A percentile compares a stretch with the other conserved stretches of the same genome.
phyloP scores from a whole-genome alignment of 352 stramenopile genomes.

The Blastocystis sp. region DNA sequence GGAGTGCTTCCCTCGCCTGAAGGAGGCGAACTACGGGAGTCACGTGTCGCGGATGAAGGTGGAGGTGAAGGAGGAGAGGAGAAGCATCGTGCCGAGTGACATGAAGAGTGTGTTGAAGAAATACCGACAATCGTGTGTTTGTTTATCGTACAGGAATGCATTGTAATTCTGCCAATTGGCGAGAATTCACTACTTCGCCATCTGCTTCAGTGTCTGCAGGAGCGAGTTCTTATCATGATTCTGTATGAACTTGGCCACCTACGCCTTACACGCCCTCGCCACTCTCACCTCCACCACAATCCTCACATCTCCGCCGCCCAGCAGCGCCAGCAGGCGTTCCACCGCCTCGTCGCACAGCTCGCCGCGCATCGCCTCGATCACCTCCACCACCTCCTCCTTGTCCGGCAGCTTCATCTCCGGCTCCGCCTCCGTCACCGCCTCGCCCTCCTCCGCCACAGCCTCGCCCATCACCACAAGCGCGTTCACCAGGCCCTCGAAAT shows the following conservation, averaged over 20 bases:
- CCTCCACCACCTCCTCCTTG: not conserved
- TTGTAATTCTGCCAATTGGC: no score
- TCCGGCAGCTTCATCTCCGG: not conserved
- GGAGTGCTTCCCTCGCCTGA: constrained; percentile 29
- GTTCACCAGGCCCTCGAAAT: constrained; percentile 57
- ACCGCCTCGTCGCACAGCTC: not conserved
- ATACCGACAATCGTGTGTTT: not conserved
- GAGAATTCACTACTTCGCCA: not conserved
- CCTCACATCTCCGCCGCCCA: constrained; percentile 36
- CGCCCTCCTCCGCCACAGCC: not conserved
- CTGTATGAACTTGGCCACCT: constrained; percentile 22
- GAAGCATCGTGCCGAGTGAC: constrained; percentile 18
- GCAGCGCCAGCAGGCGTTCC: not conserved
- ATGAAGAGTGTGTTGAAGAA: constrained; percentile 38
- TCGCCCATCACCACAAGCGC: constrained; percentile 8
- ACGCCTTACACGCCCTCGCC: not conserved
- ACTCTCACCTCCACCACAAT: constrained; percentile 1
- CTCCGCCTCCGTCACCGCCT: not conserved
- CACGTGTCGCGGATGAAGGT: constrained; percentile 1
- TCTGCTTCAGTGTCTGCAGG: not conserved
- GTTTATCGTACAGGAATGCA: not conserved
- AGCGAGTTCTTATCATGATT: not conserved
- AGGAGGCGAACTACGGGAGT: not conserved
- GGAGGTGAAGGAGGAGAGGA: not conserved
- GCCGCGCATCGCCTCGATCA: not conserved